phyloP scores from a whole-genome alignment of 164 flowering plant genomes.

The Euptelea pleiosperma region DNA sequence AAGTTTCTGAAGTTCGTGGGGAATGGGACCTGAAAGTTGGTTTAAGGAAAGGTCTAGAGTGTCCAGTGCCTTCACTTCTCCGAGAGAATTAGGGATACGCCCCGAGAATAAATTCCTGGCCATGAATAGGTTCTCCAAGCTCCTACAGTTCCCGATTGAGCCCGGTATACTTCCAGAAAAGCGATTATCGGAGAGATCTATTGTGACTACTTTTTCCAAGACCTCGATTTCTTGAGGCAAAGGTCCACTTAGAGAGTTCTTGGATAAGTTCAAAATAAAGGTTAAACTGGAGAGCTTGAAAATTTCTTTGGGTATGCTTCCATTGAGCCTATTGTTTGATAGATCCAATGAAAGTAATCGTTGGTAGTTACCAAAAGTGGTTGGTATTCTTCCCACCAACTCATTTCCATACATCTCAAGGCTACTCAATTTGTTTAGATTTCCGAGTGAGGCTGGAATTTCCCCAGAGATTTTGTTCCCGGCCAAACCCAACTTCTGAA shows the following conservation, averaged over 20 bases:
- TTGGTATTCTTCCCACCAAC: no score
- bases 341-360: no score
- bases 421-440: conserved; percentile 18
- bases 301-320: no score
- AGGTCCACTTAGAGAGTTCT: conserved; percentile 34
- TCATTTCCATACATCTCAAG: conserved; percentile 32
- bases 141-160: conserved; percentile 21
- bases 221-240: conserved; percentile 28
- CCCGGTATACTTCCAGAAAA: conserved; percentile 35
- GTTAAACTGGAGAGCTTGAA: no score
- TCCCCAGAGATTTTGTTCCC: conserved; percentile 29
- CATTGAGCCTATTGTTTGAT: no score
- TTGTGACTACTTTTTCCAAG: conserved; percentile 17
- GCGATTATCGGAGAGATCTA: conserved; percentile 34
- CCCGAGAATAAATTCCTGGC: no score
- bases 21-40: conserved; percentile 41
- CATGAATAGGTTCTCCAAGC: conserved; percentile 30
- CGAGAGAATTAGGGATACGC: conserved; percentile 30
- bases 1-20: conserved; percentile 16
- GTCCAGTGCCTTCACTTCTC: conserved; percentile 22
- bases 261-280: conserved; percentile 29
- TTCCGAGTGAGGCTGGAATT: conserved; percentile 32
- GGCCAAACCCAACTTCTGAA: conserved; percentile 23
- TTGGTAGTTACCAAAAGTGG: conserved; percentile 15
- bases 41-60: conserved; percentile 37